Percentiles rank a stretch among this genome's conserved stretches.
Conservation (phyloP, 345 rosid genomes). For the Anastatica hierochuntica region DNA sequence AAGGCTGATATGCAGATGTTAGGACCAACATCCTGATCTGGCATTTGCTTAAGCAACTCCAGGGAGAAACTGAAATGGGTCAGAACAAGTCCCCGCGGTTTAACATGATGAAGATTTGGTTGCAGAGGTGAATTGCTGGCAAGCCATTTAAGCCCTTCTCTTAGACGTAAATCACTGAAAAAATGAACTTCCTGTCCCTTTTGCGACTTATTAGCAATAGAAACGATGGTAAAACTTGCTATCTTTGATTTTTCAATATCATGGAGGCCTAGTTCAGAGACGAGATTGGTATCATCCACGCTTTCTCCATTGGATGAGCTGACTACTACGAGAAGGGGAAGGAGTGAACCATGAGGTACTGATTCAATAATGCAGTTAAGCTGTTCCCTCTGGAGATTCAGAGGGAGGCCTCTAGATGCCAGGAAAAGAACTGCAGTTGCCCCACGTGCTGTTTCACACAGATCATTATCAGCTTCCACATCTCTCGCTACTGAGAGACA, state of each 20-base stretch:
- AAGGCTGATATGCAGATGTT: conserved; percentile 62
- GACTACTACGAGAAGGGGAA: conserved; percentile 71
- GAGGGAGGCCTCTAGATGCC: conserved; percentile 48
- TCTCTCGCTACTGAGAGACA: conserved; percentile 65
- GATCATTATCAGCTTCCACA: conserved; percentile 28
- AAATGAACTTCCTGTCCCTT: conserved; percentile 37
- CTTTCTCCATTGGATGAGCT: conserved; percentile 32
- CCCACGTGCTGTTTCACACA: conserved; percentile 39
- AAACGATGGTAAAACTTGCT: conserved; percentile 41
- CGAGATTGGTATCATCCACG: conserved; percentile 33
- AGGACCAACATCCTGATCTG: conserved; percentile 42
- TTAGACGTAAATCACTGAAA: conserved; percentile 53
- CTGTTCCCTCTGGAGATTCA: conserved; percentile 48
- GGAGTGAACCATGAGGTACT: conserved; percentile 51
- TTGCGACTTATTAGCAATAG: conserved; percentile 40
- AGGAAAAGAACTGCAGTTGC: conserved; percentile 76
- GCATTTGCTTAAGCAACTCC: conserved; percentile 38
- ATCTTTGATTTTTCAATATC: conserved; percentile 59
- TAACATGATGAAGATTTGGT: conserved; percentile 44
- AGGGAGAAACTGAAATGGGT: conserved; percentile 41
- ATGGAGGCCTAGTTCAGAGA: conserved; percentile 47
- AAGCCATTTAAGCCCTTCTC: conserved; percentile 80
- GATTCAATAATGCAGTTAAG: conserved; percentile 50
- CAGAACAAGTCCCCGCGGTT: conserved; percentile 47
- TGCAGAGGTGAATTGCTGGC: conserved; percentile 68